Conservation (phyloP, 257 asterid genomes). For the Misopates orontium region DNA sequence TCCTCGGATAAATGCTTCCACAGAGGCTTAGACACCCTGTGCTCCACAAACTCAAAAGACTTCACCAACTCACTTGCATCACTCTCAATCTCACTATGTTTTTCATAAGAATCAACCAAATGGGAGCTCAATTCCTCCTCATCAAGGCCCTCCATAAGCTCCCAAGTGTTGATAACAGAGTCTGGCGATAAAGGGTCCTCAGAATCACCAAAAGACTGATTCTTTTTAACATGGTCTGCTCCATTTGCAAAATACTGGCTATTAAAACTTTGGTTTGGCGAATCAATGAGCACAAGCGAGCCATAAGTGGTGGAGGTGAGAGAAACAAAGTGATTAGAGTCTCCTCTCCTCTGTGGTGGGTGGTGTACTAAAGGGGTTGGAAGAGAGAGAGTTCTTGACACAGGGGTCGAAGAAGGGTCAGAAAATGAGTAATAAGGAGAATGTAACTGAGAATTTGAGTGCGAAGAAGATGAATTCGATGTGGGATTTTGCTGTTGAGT, state of each 20-base stretch:
- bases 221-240: constrained; percentile 32
- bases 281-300: constrained; percentile 53
- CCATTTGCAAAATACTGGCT: constrained; percentile 29
- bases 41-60: constrained; percentile 14
- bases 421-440: constrained; percentile 51
- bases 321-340: constrained; percentile 73
- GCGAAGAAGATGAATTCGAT: constrained; percentile 17
- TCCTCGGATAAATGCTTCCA: constrained; percentile 63
- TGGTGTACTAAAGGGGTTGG: constrained; percentile 62
- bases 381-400: constrained; percentile 49
- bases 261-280: constrained; percentile 40
- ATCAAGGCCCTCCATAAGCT: constrained; percentile 91
- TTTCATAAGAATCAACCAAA: constrained; percentile 40
- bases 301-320: constrained; percentile 89
- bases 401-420: constrained; percentile 58
- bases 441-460: constrained; percentile 30
- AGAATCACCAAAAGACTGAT: constrained; percentile 33
- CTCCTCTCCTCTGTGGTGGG: constrained; percentile 55
- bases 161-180: constrained; percentile 91
- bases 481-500: constrained; percentile 18
- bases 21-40: constrained; percentile 37
- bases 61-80: constrained; percentile 13
- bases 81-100: constrained; percentile 14
- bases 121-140: constrained; percentile 55
- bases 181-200: constrained; percentile 73